A percentile compares a stretch with the other conserved stretches of the same genome.
Conservation (phyloP, 2,329 filamentous ascomycete species). For the Seiridium unicorne region DNA sequence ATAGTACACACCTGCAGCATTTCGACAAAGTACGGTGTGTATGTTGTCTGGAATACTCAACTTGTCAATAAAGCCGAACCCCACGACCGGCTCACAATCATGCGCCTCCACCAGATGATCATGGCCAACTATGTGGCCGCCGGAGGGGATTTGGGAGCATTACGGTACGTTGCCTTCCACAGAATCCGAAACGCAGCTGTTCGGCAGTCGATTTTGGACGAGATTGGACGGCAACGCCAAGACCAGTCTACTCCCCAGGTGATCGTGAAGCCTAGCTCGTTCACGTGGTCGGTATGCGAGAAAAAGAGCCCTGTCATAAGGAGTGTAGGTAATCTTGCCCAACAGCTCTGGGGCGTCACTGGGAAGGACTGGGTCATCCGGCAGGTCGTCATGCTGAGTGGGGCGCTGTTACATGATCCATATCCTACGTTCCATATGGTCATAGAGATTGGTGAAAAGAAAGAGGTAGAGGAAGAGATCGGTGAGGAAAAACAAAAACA, state of each 20-base stretch:
- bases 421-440: background rate
- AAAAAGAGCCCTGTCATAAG: background rate
- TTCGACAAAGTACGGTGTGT: background rate
- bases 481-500: background rate
- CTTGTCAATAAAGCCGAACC: background rate
- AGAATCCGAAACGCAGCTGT: background rate
- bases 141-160: background rate
- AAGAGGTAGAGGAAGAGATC: background rate
- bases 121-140: background rate
- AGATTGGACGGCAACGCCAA: background rate
- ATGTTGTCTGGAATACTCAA: background rate
- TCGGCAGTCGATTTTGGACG: background rate
- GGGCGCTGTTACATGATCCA: too few relatives aligned
- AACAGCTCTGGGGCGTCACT: background rate
- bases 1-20: background rate
- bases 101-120: background rate
- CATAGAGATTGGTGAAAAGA: background rate
- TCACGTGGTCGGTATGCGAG: background rate
- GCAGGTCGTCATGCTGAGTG: background rate
- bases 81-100: background rate
- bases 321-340: background rate
- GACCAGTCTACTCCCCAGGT: background rate
- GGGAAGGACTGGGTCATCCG: background rate
- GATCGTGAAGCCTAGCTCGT: background rate
- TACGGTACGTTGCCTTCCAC: background rate